These are phyloP conservation scores for Neurospora sp. DNA, from an alignment of 495 filamentous ascomycete species.

Conservation along the genomic window DNA sequence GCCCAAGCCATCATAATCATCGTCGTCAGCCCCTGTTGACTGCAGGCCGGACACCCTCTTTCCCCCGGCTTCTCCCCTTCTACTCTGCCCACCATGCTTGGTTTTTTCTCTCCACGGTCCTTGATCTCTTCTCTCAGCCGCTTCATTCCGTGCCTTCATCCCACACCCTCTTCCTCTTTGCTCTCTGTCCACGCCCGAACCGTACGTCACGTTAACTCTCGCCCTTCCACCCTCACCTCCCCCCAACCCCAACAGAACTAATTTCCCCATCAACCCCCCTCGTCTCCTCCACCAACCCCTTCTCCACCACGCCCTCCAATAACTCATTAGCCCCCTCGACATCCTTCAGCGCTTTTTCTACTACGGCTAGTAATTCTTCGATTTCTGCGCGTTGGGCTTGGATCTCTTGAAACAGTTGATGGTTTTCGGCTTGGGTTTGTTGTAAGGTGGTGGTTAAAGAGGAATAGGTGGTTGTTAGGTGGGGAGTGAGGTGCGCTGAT, in stretches of 20 bases:
- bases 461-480: conserved; percentile 49
- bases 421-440: conserved; percentile 54
- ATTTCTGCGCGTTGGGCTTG: conserved; percentile 65
- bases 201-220: neutral
- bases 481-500: conserved; percentile 59
- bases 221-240: neutral
- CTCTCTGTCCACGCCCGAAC: neutral
- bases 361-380: conserved; percentile 49
- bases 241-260: conserved; percentile 9
- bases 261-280: conserved; percentile 38
- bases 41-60: too few relatives aligned
- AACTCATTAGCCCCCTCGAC: conserved; percentile 52
- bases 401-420: conserved; percentile 49
- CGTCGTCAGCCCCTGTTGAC: neutral
- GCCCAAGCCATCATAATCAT: neutral
- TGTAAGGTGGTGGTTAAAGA: conserved; percentile 53
- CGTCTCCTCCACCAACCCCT: conserved; percentile 33
- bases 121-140: neutral
- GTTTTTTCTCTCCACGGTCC: neutral
- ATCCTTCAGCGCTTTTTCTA: conserved; percentile 61
- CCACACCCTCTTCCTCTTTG: neutral
- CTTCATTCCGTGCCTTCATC: neutral
- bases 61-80: neutral
- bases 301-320: conserved; percentile 35
- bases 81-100: too few relatives aligned